Conservation (phyloP, 2,329 filamentous ascomycete species). For the Didymella sp. region DNA sequence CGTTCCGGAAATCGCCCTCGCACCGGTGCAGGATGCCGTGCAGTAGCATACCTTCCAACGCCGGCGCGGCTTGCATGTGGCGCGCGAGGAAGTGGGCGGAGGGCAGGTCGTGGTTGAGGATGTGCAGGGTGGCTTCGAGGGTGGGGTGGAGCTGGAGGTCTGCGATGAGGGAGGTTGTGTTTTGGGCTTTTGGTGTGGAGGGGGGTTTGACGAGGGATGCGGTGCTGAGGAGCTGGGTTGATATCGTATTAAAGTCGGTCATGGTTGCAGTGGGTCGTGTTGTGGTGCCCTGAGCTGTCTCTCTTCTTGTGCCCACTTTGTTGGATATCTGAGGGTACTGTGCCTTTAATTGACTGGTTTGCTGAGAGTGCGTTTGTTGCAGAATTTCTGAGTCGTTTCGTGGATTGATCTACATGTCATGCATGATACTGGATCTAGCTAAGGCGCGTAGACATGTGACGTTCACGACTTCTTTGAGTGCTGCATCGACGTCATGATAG, state of each 20-base stretch:
- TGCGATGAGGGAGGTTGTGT: conserved; percentile 31
- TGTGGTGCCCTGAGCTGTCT: not conserved
- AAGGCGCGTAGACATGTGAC: conserved; percentile 16
- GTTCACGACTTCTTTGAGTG: conserved; percentile 3
- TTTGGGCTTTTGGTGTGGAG: conserved; percentile 17
- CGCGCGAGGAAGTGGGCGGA: conserved; percentile 61
- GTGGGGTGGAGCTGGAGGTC: conserved; percentile 54
- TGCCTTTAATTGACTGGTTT: not conserved
- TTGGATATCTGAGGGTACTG: not conserved
- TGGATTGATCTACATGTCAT: not conserved
- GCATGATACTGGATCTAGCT: not conserved
- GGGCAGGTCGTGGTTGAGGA: conserved; percentile 60
- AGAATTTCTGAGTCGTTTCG: too few species aligned
- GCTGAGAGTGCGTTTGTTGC: too few species aligned
- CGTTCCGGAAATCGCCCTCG: conserved; percentile 60
- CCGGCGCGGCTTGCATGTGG: conserved; percentile 59
- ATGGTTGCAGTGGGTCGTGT: not conserved
- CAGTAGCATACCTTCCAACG: conserved; percentile 60
- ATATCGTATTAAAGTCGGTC: conserved; percentile 10
- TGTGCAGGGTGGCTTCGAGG: conserved; percentile 59
- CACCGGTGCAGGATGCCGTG: conserved; percentile 60
- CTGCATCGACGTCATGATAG: conserved; percentile 32
- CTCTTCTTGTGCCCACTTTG: not conserved
- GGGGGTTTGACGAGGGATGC: conserved; percentile 25
- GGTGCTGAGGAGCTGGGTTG: conserved; percentile 21